A percentile compares a stretch with the other conserved stretches of the same genome.
phyloP scores from a whole-genome alignment of 768 basidiomycete genomes.

The Suillus ampliporus region DNA sequence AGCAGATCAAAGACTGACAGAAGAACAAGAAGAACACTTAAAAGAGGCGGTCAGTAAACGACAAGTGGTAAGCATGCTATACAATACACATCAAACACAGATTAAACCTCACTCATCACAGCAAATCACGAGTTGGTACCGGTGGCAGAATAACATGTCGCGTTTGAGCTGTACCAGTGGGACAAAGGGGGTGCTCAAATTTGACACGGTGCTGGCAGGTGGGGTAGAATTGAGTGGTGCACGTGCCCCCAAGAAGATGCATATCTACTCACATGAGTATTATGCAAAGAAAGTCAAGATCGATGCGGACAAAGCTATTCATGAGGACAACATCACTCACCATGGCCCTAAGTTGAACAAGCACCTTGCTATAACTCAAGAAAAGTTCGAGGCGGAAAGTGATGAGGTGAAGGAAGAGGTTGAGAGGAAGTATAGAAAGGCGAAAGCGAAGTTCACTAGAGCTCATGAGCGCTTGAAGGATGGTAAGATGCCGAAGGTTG shows the following conservation, averaged over 20 bases:
- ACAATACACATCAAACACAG: too few relatives aligned
- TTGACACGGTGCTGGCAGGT: not conserved
- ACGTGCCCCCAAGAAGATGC: not conserved
- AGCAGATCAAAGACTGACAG: too few relatives aligned
- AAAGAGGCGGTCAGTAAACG: too few relatives aligned
- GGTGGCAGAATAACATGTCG: not conserved
- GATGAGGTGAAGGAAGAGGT: not conserved
- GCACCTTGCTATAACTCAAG: not conserved
- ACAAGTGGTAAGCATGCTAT: too few relatives aligned
- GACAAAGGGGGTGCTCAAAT: not conserved
- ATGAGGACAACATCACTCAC: not conserved
- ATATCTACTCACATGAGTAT: not conserved
- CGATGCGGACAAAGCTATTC: not conserved
- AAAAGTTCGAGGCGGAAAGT: not conserved
- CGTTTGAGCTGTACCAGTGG: not conserved
- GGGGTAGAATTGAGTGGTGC: not conserved
- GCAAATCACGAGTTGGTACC: not conserved
- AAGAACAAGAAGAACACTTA: too few relatives aligned
- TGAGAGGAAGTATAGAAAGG: not conserved
- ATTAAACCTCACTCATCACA: not conserved
- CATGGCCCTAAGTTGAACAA: not conserved
- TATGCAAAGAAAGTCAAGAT: not conserved
- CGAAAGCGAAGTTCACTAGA: not conserved
- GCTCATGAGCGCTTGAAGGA: not conserved
- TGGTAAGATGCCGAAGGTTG: not conserved